Percentiles rank a stretch among this genome's conserved stretches.
phyloP scores from a whole-genome alignment of 1,284 basidiomycete species.

The Rugosomyces carneus region DNA sequence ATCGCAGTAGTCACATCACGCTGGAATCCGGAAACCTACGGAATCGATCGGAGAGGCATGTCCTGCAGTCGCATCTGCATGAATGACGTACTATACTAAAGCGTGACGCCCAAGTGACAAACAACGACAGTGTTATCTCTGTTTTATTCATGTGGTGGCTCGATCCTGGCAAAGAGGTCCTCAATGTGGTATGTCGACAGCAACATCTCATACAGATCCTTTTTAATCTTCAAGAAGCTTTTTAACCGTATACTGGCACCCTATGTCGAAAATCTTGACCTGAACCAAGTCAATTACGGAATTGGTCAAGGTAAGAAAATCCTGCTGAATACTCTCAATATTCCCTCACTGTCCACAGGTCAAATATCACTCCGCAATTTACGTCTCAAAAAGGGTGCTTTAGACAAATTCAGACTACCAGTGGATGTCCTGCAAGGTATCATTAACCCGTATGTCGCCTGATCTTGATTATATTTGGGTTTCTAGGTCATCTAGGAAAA shows the following conservation, averaged over 20 bases:
- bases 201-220: not conserved
- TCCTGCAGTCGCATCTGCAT: no score
- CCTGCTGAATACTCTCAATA: not conserved
- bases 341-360: slow-evolving; percentile 40
- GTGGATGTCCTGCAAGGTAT: slow-evolving; percentile 93
- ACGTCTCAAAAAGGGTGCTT: slow-evolving; percentile 86
- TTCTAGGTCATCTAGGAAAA: slow-evolving; percentile 84
- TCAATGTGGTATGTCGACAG: slow-evolving; percentile 54
- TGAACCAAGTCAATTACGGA: slow-evolving; percentile 92
- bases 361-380: slow-evolving; percentile 80
- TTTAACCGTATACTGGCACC: slow-evolving; percentile 92
- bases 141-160: slow-evolving; percentile 62
- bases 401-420: slow-evolving; percentile 95
- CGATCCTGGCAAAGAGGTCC: slow-evolving; percentile 71
- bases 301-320: slow-evolving; percentile 73
- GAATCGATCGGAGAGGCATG: slow-evolving; percentile 17
- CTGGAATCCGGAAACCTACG: slow-evolving; percentile 21
- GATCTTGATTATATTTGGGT: not conserved
- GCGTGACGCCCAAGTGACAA: not conserved
- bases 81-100: not conserved
- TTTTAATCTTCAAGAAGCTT: slow-evolving; percentile 38
- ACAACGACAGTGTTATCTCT: not conserved
- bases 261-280: slow-evolving; percentile 96
- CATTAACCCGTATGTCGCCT: slow-evolving; percentile 8
- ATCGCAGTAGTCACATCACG: slow-evolving; percentile 22